Conservation (phyloP, 331 rosid genomes). For the Pyrus hybrid region DNA sequence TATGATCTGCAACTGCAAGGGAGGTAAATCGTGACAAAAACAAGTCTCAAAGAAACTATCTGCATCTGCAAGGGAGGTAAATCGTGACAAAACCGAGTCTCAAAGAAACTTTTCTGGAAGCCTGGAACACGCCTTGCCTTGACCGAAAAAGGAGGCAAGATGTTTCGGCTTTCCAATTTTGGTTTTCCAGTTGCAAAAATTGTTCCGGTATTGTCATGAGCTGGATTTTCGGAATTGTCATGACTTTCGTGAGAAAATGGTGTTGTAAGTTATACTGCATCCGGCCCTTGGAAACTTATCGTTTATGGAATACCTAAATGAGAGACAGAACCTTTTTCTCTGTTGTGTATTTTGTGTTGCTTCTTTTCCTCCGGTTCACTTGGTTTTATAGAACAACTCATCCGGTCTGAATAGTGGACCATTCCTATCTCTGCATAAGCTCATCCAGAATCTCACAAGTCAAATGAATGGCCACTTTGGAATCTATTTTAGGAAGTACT, state of each 20-base stretch:
- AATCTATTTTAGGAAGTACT: no score
- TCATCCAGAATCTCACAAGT: no score
- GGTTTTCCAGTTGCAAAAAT: background rate
- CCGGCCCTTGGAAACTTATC: background rate
- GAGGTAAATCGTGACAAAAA: background rate
- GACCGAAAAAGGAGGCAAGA: background rate
- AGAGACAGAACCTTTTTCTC: background rate
- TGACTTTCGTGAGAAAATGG: background rate
- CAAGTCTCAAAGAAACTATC: background rate
- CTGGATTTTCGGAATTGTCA: background rate
- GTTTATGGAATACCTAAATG: background rate
- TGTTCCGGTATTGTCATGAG: background rate
- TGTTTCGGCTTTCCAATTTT: background rate
- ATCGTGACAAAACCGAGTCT: background rate
- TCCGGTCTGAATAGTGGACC: no score
- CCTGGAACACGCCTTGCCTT: background rate
- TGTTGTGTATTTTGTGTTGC: background rate
- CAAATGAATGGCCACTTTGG: no score
- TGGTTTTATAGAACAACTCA: no score
- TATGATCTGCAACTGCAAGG: background rate
- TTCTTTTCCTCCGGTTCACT: background rate
- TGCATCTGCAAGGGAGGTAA: background rate
- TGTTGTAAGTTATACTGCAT: background rate
- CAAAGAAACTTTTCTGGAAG: background rate
- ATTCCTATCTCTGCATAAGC: no score